Evolutionary conservation across 352 stramenopile genomes (phyloP).

Genomic region (Globisporangium heterothallicum): DNA sequence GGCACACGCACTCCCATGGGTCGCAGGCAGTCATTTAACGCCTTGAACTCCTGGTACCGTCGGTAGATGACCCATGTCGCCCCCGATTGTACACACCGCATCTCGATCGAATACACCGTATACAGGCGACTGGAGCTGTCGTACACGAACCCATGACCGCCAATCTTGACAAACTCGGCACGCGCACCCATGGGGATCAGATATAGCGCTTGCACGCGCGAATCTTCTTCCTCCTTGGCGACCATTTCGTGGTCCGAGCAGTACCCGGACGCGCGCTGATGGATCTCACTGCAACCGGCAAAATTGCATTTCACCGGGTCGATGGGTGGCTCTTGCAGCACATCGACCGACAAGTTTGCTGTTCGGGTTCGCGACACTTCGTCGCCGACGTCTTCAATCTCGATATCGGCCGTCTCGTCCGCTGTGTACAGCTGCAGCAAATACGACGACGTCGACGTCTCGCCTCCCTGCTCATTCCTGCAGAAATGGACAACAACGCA

Average conservation of each 20-base stretch:
- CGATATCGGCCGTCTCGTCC: slow-evolving; percentile 77
- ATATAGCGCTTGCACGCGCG: slow-evolving; percentile 72
- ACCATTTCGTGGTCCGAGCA: slow-evolving; percentile 76
- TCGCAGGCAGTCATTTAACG: slow-evolving; percentile 60
- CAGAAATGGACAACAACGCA: not conserved
- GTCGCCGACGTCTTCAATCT: slow-evolving; percentile 53
- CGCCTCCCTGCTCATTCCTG: slow-evolving; percentile 4
- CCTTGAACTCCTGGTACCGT: slow-evolving; percentile 82
- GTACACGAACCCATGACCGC: slow-evolving; percentile 69
- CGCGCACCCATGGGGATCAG: slow-evolving; percentile 62
- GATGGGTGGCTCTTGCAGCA: slow-evolving; percentile 2
- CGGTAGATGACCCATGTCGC: slow-evolving; percentile 81
- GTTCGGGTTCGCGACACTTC: slow-evolving; percentile 32
- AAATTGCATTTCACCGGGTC: slow-evolving; percentile 43
- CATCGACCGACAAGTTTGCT: slow-evolving; percentile 42
- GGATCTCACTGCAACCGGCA: slow-evolving; percentile 45
- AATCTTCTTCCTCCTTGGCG: slow-evolving; percentile 78
- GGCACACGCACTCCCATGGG: slow-evolving; percentile 65
- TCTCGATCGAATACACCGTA: slow-evolving; percentile 75
- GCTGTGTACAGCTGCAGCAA: slow-evolving; percentile 72
- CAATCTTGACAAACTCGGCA: slow-evolving; percentile 74
- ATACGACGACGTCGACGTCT: slow-evolving; percentile 54
- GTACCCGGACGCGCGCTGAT: slow-evolving; percentile 63
- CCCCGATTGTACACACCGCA: slow-evolving; percentile 67
- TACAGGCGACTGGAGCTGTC: slow-evolving; percentile 70